Evolutionary conservation across 2,329 filamentous ascomycete species (phyloP).

Genomic region (Byssochlamys sp.): DNA sequence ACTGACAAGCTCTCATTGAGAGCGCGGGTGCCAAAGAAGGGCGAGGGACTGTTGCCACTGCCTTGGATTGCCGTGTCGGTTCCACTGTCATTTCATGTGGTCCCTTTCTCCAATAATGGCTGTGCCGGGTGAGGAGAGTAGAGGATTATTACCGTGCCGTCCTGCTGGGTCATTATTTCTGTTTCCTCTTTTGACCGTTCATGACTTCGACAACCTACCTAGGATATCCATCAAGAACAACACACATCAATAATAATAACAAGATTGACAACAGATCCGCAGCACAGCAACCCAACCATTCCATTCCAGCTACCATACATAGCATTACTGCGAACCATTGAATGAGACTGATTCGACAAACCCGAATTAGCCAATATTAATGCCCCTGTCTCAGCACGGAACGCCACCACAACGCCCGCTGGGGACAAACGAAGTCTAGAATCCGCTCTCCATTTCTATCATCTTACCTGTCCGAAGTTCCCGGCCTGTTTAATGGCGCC

Average conservation of each 20-base stretch:
- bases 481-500: background rate
- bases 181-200: too few species aligned
- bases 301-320: background rate
- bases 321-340: background rate
- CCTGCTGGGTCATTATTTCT: too few species aligned
- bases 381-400: background rate
- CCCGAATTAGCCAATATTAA: background rate
- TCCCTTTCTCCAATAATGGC: background rate
- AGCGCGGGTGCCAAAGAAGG: background rate
- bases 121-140: background rate
- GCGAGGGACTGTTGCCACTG: background rate
- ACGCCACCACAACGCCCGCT: background rate
- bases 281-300: background rate
- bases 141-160: background rate
- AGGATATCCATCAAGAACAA: background rate
- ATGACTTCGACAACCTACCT: background rate
- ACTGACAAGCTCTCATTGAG: background rate
- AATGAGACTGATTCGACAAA: background rate
- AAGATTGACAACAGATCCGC: background rate
- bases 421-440: background rate
- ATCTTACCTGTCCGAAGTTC: background rate
- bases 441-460: background rate
- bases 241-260: background rate
- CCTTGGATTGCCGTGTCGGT: background rate
- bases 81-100: background rate